Evolutionary conservation across 2,329 filamentous ascomycete genomes (phyloP), one percentile per base, ranked within the genome.

Genomic region (Cytospora mali): DNA sequence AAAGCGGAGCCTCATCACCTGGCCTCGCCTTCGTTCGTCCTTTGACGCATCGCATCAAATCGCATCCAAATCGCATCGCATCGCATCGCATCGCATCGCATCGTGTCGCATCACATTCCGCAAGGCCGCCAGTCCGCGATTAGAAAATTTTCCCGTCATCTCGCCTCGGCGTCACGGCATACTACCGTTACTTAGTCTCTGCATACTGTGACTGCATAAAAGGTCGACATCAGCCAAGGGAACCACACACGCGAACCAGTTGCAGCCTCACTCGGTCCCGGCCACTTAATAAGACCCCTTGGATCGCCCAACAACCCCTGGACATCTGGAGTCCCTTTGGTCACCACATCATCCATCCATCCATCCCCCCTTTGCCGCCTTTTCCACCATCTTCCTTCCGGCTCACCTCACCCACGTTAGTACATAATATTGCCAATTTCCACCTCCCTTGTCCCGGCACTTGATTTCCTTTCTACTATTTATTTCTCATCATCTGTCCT

Each of bases 371-470:
- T 59, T 58, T 58, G 62, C 62, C 64, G 64, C 62, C 62, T 25
- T 53, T 66, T 60, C 64, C 62, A 66, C 62, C 64, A 64, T 64
- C 62, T 66, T 66, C 64, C 62, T 59, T 64, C 58, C 46, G 48
- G 33, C 23, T 29, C 29, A 48, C 23, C 29, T 61, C 48, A 63
- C 33, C 54, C 64, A 62, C 52, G 59, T 63, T 33, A 65, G 64
- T 65, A 65, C 62, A 64, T 59, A 58, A 64, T 39, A 64, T 64
- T 62, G 58, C 62, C 62, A 64, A 58, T 55, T 54, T 64, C 52
- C 61, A 49, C 35, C 46, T 53, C 55, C 48, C 52, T 61, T 57
- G 28, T 33, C 31, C n/a, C 39, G 11, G n/a, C 35, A 25, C 46
- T 13, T 57, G 18, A 31, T 42, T 28, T 27, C 25, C 50, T 42